Evolutionary conservation across 164 flowering plant species (phyloP), one percentile per base, ranked within the genome.

Genomic region (Vitis labrusca): DNA sequence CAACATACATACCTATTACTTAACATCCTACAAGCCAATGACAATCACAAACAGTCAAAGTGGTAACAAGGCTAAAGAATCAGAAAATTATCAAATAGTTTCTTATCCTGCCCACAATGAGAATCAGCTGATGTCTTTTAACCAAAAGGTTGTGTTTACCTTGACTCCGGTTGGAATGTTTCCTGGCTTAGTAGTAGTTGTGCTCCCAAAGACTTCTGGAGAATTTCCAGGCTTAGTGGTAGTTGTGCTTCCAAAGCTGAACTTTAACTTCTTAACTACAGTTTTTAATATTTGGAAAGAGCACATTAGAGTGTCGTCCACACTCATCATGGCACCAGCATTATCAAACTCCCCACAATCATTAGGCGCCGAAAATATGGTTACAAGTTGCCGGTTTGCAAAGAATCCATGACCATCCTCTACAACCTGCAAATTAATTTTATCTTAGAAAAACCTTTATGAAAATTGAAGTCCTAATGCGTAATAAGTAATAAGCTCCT

Each of bases 241-340:
- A 16, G 75, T 78, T 10, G 79, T 63, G 71, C 82, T 82, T 23
- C 88, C 87, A 79, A 79, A 82, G 64, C 16, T 74, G 49, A 80
- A 79, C 71, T 66, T 85, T 44, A 76, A 8, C 69, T 83, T 89
- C 81, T 81, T 89, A 50, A 83, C 94, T 3, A 89, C 80, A 69
- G 94, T 90, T 74, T 87, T 89, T 65, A 89, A 54, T 48, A 87
- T 74, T 74, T 84, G 87, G 74, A 92, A 92, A 51, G 96, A 90
- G 76, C 98, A 90, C 96, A 89, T 90, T 17, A 92, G 72, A 67
- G 88, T 84, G 13, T 90, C 94, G 77, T 90, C 98, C 74, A 92
- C 92, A 76, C 96, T 89, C 96, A 92, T 90, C 97, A 92, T 90
- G 19, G 97, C 96, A 74, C 97, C 95, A 59, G 91, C 90, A 76